These are phyloP conservation scores for Stipa capillata DNA, from an alignment of 176 grass and related monocot species.

Conservation along the genomic window DNA sequence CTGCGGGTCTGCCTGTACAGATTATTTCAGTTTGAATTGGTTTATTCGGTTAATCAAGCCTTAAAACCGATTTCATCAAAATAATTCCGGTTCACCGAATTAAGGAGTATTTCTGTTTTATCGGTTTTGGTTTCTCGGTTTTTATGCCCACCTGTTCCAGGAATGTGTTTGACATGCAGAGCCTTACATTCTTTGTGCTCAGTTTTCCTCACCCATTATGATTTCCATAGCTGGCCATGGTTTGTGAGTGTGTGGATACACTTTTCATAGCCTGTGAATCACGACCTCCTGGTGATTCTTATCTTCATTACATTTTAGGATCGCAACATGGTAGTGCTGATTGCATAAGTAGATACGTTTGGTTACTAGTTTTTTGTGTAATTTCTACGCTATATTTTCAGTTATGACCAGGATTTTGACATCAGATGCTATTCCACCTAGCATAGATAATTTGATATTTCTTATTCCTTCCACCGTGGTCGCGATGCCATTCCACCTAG, in stretches of 20 bases:
- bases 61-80: too few species aligned
- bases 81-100: too few species aligned
- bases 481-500: background rate
- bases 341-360: background rate
- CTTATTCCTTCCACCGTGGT: background rate
- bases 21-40: too few species aligned
- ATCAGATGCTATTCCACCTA: background rate
- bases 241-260: background rate
- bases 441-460: background rate
- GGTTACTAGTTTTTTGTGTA: background rate
- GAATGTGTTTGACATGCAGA: background rate
- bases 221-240: background rate
- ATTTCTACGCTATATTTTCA: background rate
- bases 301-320: background rate
- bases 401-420: background rate
- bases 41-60: too few species aligned
- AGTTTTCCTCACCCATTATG: background rate
- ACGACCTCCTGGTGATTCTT: background rate
- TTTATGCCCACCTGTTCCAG: background rate
- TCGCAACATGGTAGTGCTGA: background rate
- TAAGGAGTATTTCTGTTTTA: too few species aligned
- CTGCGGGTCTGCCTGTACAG: too few species aligned
- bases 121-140: too few species aligned
- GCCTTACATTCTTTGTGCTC: background rate
- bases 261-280: background rate